Evolutionary conservation across 495 filamentous ascomycete genomes (phyloP).

Genomic region (Xylaria scruposa): DNA sequence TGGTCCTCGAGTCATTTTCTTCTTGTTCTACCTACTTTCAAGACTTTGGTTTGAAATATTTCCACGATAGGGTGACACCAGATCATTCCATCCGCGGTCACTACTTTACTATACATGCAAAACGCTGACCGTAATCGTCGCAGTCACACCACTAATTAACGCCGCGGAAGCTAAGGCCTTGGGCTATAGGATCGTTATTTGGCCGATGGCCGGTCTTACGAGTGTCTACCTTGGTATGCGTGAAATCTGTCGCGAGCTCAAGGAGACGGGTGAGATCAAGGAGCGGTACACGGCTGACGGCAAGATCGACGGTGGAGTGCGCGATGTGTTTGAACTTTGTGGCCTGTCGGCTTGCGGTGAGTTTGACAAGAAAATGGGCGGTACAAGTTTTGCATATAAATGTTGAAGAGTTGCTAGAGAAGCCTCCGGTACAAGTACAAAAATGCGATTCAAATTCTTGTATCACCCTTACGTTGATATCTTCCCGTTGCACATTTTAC

Average conservation of each 20-base stretch:
- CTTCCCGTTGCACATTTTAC: no score
- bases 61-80: background rate
- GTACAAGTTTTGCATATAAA: conserved; percentile 32
- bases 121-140: background rate
- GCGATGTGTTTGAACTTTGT: conserved; percentile 65
- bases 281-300: conserved; percentile 31
- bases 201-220: conserved; percentile 58
- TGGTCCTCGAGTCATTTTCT: background rate
- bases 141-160: conserved; percentile 60
- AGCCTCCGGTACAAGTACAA: no score
- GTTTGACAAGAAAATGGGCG: conserved; percentile 41
- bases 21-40: background rate
- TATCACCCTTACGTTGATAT: no score
- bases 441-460: no score
- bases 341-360: conserved; percentile 56
- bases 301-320: conserved; percentile 62
- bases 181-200: conserved; percentile 70
- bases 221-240: conserved; percentile 62
- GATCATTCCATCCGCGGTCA: background rate
- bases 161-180: conserved; percentile 62
- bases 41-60: background rate
- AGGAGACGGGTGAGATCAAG: conserved; percentile 52
- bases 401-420: no score
- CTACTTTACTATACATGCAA: background rate
- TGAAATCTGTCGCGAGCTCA: conserved; percentile 51